Percentiles rank a stretch among this genome's conserved stretches.
phyloP scores from a whole-genome alignment of 768 basidiomycete genomes.

The Kwoniella heveanensis region DNA sequence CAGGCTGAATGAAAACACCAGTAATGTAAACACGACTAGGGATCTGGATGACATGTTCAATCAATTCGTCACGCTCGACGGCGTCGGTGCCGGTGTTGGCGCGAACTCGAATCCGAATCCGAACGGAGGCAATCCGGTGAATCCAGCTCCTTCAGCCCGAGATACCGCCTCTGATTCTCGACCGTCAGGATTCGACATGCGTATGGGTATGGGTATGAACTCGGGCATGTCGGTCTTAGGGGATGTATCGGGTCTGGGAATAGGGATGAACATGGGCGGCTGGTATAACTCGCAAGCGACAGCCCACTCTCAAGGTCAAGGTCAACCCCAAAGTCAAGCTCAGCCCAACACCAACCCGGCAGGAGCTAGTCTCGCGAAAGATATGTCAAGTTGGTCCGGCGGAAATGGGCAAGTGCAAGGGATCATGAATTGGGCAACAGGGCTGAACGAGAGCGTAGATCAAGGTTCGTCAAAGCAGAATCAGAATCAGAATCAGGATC shows the following conservation, averaged over 20 bases:
- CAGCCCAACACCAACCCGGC: background rate
- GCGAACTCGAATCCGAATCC: background rate
- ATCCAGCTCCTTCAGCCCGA: background rate
- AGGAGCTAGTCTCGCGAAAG: background rate
- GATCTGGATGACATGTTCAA: slow-evolving; percentile 28
- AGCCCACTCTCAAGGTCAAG: no score
- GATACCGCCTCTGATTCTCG: background rate
- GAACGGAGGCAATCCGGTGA: background rate
- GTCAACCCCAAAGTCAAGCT: background rate
- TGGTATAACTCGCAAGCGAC: background rate
- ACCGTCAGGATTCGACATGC: background rate
- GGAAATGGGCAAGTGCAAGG: background rate
- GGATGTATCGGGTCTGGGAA: background rate
- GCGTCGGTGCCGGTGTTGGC: background rate
- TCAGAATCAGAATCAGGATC: no score
- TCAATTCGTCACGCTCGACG: slow-evolving; percentile 26
- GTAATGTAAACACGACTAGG: background rate
- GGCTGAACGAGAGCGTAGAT: no score
- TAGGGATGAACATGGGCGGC: background rate
- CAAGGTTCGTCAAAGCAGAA: no score
- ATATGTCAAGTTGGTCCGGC: background rate
- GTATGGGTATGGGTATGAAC: background rate
- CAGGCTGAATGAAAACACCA: background rate
- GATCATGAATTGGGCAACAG: background rate
- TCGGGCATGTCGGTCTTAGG: background rate